A percentile compares a stretch with the other conserved stretches of the same genome.
Conservation (phyloP, 2,329 filamentous ascomycete genomes). For the Penicillium italicum region DNA sequence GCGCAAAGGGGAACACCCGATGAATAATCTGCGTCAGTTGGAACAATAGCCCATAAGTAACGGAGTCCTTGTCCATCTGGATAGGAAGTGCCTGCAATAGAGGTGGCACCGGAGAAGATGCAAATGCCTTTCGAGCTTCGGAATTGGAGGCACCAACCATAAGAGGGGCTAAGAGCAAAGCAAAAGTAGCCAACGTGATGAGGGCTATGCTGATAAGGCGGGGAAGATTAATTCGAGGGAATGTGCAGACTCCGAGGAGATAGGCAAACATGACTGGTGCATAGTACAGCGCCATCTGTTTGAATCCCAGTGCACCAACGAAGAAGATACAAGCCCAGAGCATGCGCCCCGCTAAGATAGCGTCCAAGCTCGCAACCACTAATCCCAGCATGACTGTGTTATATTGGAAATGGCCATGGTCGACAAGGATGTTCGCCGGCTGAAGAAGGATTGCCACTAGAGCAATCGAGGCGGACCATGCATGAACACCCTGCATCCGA, state of each 20-base stretch:
- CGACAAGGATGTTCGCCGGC: conserved; percentile 82
- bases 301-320: conserved; percentile 89
- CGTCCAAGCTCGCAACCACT: conserved; percentile 79
- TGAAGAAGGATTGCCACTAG: conserved; percentile 90
- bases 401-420: conserved; percentile 96
- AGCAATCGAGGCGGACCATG: conserved; percentile 79
- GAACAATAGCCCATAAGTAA: conserved; percentile 70
- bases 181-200: conserved; percentile 70
- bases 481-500: conserved; percentile 69
- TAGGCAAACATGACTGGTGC: conserved; percentile 90
- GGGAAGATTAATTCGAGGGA: conserved; percentile 63
- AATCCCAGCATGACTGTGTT: conserved; percentile 98
- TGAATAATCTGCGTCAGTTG: conserved; percentile 81
- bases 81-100: conserved; percentile 56
- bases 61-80: conserved; percentile 60
- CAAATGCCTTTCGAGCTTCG: conserved; percentile 59
- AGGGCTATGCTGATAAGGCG: conserved; percentile 73
- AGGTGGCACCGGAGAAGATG: conserved; percentile 61
- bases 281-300: conserved; percentile 99
- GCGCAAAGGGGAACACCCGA: conserved; percentile 90
- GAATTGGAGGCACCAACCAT: conserved; percentile 69
- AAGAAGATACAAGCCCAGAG: conserved; percentile 93
- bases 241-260: conserved; percentile 80
- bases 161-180: conserved; percentile 70
- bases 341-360: conserved; percentile 76